Conservation (phyloP, 805 yeast species). For the Wickerhamiella alocasiicola region DNA sequence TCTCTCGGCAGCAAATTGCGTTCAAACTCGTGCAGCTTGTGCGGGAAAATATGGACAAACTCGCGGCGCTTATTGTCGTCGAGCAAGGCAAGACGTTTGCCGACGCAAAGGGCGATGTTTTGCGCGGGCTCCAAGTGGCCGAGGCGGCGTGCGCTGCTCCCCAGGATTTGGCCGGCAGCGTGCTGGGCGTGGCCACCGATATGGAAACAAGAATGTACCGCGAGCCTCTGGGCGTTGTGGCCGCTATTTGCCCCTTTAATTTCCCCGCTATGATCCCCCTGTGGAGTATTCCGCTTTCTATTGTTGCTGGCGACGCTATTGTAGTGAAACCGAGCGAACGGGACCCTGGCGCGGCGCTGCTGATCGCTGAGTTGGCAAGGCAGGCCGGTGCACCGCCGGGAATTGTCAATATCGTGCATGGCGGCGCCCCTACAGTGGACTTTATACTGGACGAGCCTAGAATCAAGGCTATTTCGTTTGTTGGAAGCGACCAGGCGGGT, state of each 20-base stretch:
- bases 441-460: slow-evolving; percentile 59
- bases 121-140: slow-evolving; percentile 67
- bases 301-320: slow-evolving; percentile 63
- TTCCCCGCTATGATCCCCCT: slow-evolving; percentile 77
- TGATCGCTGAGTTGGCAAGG: slow-evolving; percentile 56
- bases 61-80: slow-evolving; percentile 50
- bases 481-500: slow-evolving; percentile 71
- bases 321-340: slow-evolving; percentile 61
- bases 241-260: slow-evolving; percentile 69
- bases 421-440: slow-evolving; percentile 60
- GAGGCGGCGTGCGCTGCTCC: slow-evolving; percentile 61
- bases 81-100: slow-evolving; percentile 70
- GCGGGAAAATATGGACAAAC: slow-evolving; percentile 52
- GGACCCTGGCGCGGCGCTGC: slow-evolving; percentile 71
- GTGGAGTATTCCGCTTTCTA: slow-evolving; percentile 51
- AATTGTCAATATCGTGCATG: slow-evolving; percentile 60
- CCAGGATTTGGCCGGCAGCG: slow-evolving; percentile 45
- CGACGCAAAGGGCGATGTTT: slow-evolving; percentile 64
- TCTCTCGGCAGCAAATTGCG: slow-evolving; percentile 48
- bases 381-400: slow-evolving; percentile 71
- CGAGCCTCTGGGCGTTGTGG: slow-evolving; percentile 59
- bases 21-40: slow-evolving; percentile 56
- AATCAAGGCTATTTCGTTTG: slow-evolving; percentile 65
- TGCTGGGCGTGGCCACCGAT: slow-evolving; percentile 55
- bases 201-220: slow-evolving; percentile 72